Percentiles rank a stretch among this genome's conserved stretches.
These are phyloP conservation scores for Citrus inodora DNA, from an alignment of 345 rosid species.

Conservation along the genomic window DNA sequence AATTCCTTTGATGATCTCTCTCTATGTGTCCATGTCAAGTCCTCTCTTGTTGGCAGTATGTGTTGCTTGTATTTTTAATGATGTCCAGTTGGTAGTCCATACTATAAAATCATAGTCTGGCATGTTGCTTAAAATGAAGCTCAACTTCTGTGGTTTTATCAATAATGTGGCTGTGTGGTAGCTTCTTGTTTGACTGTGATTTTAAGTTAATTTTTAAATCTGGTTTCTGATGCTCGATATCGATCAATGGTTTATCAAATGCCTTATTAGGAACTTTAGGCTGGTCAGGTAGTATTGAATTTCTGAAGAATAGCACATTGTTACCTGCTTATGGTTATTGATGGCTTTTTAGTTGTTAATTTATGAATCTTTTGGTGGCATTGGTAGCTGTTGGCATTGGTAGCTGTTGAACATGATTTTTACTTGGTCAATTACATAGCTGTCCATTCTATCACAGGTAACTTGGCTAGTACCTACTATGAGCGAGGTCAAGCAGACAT, in stretches of 20 bases:
- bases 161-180: background rate
- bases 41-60: background rate
- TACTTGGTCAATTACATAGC: background rate
- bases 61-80: background rate
- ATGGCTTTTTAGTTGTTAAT: background rate
- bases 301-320: background rate
- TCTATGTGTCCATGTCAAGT: background rate
- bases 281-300: background rate
- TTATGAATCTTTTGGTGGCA: background rate
- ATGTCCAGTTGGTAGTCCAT: background rate
- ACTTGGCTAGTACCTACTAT: conserved; percentile 82
- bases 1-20: background rate
- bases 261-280: background rate
- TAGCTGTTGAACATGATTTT: no score
- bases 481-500: conserved; percentile 85
- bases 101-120: background rate
- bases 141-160: background rate
- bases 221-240: background rate
- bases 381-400: background rate
- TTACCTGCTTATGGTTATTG: background rate
- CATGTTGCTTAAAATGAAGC: background rate
- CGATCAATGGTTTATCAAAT: background rate
- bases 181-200: background rate
- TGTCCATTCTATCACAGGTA: conserved; percentile 38
- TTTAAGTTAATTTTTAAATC: background rate